Base-by-base conservation (phyloP, 495 filamentous ascomycete species). In the Gamarada debralockiae region DNA sequence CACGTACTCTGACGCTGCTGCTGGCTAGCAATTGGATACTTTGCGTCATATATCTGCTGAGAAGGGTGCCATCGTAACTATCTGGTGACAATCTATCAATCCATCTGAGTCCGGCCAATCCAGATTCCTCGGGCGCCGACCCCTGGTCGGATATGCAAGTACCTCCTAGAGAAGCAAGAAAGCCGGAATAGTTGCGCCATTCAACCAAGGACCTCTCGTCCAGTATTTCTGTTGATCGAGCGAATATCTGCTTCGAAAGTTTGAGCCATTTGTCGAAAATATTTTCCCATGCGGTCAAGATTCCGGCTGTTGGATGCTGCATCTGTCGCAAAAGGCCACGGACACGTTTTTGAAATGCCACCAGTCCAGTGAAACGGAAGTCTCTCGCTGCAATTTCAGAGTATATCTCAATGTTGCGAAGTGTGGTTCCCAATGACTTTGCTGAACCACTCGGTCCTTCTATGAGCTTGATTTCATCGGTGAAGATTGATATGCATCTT, bases 171-270 rank as follows among this genome's bases (percentile, higher is more conserved):
- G 81, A 83, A 17, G 82, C 82, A 14, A 85, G 73, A 60, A 85
- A 84, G 3, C 82, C 82, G 3, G 80, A 83, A 49, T 79, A 78
- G 56, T 85, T 85, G 25, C 82, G 73, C 82, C 82, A 85, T 57
- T 85, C 81, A 9, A 75, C 73, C 21, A 84, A 72, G 18, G 67
- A 61, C 38, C 66, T 69, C 49, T 84, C 82, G 13, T 79, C 71
- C 6, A 80, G 63, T n/a, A 58, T 66, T 8, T 79, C 76, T 7
- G 63, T 58, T 27, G 69, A 63, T 2, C 55, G 50, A 22, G 72
- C 75, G 12, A 79, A 76, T 0, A 84, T 74, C 43, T 82, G 77
- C 53, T 79, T 82, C 24, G 76, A 81, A 13, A 83, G 56, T 34
- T 76, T 74, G 18, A 77, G 69, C 82, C 82, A 85, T 31, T 71